phyloP scores from a whole-genome alignment of 106 monocot genomes.

The Ottelia alismoides region DNA sequence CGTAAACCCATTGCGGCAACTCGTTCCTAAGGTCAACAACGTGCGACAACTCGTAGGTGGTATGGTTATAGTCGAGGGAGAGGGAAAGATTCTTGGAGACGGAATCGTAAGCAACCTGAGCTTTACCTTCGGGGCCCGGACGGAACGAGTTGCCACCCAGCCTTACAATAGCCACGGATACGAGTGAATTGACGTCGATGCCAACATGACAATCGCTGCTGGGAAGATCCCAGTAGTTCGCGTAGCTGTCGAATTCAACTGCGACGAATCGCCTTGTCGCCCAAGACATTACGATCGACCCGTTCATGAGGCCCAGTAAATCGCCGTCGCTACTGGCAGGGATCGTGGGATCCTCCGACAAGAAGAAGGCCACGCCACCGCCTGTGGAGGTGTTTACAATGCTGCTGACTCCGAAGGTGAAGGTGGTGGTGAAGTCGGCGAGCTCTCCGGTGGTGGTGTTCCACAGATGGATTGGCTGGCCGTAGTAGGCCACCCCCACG shows the following conservation, averaged over 20 bases:
- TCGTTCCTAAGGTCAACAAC: neutral
- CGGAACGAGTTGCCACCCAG: neutral
- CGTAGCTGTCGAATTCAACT: neutral
- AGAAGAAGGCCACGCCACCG: no score
- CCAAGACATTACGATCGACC: neutral
- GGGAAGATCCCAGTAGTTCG: neutral
- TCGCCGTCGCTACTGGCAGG: neutral
- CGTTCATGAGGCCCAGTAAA: neutral
- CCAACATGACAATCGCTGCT: neutral
- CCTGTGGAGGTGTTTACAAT: neutral
- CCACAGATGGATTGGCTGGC: neutral
- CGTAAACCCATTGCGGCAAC: neutral
- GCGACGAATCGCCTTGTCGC: neutral
- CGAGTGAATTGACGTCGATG: neutral
- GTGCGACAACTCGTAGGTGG: neutral
- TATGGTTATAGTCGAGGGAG: neutral
- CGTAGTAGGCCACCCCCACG: no score
- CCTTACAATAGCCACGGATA: neutral
- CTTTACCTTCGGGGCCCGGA: neutral
- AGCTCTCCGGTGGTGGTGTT: neutral
- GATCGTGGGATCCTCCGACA: neutral
- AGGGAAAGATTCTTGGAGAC: neutral
- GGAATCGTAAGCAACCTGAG: neutral
- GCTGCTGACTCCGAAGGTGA: no score
- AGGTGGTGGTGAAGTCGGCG: neutral